Evolutionary conservation across 2,329 filamentous ascomycete genomes (phyloP).

Genomic region (Aspergillus candidus): DNA sequence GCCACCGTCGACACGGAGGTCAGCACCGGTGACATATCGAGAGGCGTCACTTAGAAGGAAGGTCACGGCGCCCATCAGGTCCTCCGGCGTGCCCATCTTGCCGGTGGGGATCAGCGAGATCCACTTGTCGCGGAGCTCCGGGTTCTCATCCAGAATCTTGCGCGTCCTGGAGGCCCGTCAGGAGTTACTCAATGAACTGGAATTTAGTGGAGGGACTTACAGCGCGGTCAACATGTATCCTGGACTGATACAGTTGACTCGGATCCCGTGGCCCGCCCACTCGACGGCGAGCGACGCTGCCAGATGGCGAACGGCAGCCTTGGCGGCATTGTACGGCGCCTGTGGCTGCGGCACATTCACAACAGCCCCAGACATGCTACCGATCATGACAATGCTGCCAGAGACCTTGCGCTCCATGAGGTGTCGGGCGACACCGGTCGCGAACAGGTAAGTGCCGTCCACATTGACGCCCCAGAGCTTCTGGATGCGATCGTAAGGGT

Average conservation of each 20-base stretch:
- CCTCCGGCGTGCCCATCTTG: slow-evolving; percentile 86
- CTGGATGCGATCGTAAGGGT: slow-evolving; percentile 83
- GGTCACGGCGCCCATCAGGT: slow-evolving; percentile 87
- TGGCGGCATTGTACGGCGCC: slow-evolving; percentile 85
- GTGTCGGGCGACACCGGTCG: slow-evolving; percentile 76
- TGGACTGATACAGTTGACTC: slow-evolving; percentile 91
- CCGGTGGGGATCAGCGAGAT: slow-evolving; percentile 85
- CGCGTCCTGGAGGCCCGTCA: slow-evolving; percentile 57
- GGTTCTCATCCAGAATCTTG: slow-evolving; percentile 91
- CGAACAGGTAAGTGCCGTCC: slow-evolving; percentile 85
- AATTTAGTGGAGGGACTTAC: slow-evolving; percentile 49
- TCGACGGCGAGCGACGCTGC: slow-evolving; percentile 85
- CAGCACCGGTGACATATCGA: slow-evolving; percentile 66
- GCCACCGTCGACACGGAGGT: slow-evolving; percentile 79
- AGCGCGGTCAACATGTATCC: slow-evolving; percentile 95
- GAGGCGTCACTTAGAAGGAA: slow-evolving; percentile 78
- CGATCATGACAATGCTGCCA: slow-evolving; percentile 90
- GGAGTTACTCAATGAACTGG: background rate
- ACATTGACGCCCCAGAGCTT: slow-evolving; percentile 95
- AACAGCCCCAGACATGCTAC: slow-evolving; percentile 88
- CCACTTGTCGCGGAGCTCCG: slow-evolving; percentile 84
- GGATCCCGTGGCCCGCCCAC: slow-evolving; percentile 81
- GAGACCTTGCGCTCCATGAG: slow-evolving; percentile 72
- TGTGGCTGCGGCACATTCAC: slow-evolving; percentile 96
- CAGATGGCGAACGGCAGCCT: slow-evolving; percentile 85